Evolutionary conservation across 225 moss, liverwort and hornwort species (phyloP).

Genomic region (Physcomitrellopsis africana): DNA sequence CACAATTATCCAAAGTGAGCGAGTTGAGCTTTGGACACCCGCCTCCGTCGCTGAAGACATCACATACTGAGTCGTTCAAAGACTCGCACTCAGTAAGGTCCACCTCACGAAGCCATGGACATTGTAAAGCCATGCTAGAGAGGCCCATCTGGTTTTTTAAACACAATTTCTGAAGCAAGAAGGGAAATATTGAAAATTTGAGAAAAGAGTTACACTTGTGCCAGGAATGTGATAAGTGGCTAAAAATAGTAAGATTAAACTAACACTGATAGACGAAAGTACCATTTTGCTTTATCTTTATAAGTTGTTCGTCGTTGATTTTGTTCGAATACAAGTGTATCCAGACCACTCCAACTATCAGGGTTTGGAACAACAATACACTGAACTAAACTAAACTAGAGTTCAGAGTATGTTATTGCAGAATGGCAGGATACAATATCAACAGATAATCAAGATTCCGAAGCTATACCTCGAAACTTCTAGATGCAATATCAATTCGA

Average conservation of each 20-base stretch:
- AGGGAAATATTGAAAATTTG: constrained; percentile 8
- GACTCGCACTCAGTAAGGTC: constrained; percentile 77
- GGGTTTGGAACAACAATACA: neutral
- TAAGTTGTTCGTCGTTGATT: no score
- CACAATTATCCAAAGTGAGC: constrained; percentile 70
- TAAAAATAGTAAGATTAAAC: constrained; percentile 3
- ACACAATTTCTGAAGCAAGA: constrained; percentile 61
- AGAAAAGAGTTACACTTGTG: constrained; percentile 8
- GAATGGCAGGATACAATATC: neutral
- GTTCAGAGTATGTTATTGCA: neutral
- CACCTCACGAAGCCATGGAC: constrained; percentile 63
- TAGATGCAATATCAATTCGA: constrained; percentile 68
- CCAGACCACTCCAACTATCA: no score
- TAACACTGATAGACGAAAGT: no score
- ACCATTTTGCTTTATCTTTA: no score
- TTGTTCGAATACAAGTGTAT: no score
- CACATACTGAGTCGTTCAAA: constrained; percentile 67
- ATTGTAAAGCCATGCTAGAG: constrained; percentile 70
- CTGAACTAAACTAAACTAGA: neutral
- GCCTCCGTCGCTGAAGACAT: constrained; percentile 70
- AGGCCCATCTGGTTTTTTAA: constrained; percentile 63
- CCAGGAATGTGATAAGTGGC: constrained; percentile 4
- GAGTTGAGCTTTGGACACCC: constrained; percentile 70
- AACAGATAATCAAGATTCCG: neutral
- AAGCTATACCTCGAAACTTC: constrained; percentile 61